phyloP scores from a whole-genome alignment of 352 stramenopile genomes.

The Pythium aristosporum region DNA sequence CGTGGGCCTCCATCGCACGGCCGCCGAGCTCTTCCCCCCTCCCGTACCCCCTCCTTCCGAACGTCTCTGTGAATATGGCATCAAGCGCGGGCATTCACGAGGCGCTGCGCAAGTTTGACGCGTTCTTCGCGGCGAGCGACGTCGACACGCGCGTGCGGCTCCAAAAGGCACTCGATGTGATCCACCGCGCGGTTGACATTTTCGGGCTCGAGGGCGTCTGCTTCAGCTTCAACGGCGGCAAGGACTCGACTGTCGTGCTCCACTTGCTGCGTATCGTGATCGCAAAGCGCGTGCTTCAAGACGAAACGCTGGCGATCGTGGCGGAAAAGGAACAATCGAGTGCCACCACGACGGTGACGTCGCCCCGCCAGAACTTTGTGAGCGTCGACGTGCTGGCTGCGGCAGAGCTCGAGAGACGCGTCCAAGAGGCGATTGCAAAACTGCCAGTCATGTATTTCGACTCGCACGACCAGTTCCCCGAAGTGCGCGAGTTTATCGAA shows the following conservation, averaged over 20 bases:
- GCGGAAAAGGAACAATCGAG: not conserved
- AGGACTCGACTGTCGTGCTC: constrained; percentile 91
- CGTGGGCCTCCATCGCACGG: constrained; percentile 7
- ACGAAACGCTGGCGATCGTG: constrained; percentile 26
- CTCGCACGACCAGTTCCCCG: constrained; percentile 93
- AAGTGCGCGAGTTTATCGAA: constrained; percentile 90
- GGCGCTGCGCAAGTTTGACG: constrained; percentile 55
- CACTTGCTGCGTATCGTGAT: constrained; percentile 86
- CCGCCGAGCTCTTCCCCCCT: not conserved
- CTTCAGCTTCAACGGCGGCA: constrained; percentile 93
- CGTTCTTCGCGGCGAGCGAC: constrained; percentile 54
- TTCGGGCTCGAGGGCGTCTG: constrained; percentile 71
- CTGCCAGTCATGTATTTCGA: constrained; percentile 96
- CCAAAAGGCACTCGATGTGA: constrained; percentile 70
- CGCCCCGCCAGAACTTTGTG: constrained; percentile 57
- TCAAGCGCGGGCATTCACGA: constrained; percentile 13
- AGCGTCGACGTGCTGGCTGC: constrained; percentile 46
- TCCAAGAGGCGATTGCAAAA: constrained; percentile 41
- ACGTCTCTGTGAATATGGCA: not conserved
- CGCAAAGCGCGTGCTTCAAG: constrained; percentile 65
- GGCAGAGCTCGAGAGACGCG: constrained; percentile 50
- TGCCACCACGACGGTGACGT: constrained; percentile 47
- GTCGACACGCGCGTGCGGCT: constrained; percentile 43
- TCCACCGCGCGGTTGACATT: constrained; percentile 79
- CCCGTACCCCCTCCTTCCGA: not conserved